These are phyloP conservation scores for Cytospora mali DNA, from an alignment of 2,329 filamentous ascomycete species.

Conservation along the genomic window DNA sequence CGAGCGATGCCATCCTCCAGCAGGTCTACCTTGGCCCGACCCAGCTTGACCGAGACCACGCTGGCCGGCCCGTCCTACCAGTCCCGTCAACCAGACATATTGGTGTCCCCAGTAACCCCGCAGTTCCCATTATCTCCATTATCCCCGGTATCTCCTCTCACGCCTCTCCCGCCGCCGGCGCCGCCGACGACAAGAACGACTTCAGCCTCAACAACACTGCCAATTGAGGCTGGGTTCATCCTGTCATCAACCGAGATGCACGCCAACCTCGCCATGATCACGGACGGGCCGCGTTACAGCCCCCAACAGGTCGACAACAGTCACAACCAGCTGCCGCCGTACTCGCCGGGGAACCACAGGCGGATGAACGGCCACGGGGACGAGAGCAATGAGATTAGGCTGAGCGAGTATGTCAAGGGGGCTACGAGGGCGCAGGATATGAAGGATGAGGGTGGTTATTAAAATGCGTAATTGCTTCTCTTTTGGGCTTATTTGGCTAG, in stretches of 20 bases:
- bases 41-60: neutral
- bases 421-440: conserved; percentile 41
- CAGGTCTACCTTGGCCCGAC: neutral
- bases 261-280: conserved; percentile 37
- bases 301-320: neutral
- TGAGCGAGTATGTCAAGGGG: conserved; percentile 43
- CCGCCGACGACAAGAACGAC: neutral
- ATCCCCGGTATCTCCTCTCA: conserved; percentile 13
- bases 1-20: neutral
- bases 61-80: neutral
- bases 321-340: conserved; percentile 23
- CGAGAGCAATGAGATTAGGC: conserved; percentile 41
- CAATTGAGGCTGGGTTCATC: conserved; percentile 2
- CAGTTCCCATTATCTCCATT: neutral
- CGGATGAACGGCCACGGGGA: conserved; percentile 39
- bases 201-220: neutral
- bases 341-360: conserved; percentile 34
- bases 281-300: conserved; percentile 36
- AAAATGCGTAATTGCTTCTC: too few species aligned
- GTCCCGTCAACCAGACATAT: neutral
- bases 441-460: conserved; percentile 35
- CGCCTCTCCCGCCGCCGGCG: neutral
- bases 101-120: neutral
- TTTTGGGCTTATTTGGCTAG: too few species aligned
- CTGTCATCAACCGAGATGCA: conserved; percentile 28